Conservation (phyloP, 805 yeast species). For the Metschnikowia similis region DNA sequence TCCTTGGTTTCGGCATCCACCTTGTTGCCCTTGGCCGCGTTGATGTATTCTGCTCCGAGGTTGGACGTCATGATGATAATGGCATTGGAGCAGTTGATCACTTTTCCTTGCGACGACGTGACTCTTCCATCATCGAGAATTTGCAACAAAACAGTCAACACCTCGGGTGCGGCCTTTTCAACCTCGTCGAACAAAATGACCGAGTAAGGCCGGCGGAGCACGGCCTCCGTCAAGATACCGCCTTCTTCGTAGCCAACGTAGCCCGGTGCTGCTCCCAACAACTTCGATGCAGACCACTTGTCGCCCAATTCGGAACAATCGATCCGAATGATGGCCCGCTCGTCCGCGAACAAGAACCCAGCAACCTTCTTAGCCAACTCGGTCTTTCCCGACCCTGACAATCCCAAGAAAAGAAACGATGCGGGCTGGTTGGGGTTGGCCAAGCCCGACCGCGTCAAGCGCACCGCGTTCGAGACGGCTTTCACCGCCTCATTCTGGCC, state of each 20-base stretch:
- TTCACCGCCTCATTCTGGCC: constrained; percentile 95
- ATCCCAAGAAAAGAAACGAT: constrained; percentile 88
- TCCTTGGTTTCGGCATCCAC: constrained; percentile 67
- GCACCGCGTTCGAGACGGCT: constrained; percentile 92
- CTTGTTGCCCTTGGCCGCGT: constrained; percentile 58
- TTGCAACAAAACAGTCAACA: constrained; percentile 84
- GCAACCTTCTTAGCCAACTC: constrained; percentile 96
- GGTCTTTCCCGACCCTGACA: constrained; percentile 97
- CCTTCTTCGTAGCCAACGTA: constrained; percentile 95
- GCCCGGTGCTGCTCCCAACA: constrained; percentile 97
- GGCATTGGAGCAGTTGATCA: constrained; percentile 87
- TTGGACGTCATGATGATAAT: constrained; percentile 96
- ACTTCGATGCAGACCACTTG: constrained; percentile 91
- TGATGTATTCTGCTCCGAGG: constrained; percentile 89
- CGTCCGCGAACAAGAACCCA: constrained; percentile 92
- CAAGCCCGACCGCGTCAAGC: constrained; percentile 89
- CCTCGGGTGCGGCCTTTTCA: constrained; percentile 98
- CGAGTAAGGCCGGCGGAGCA: constrained; percentile 88
- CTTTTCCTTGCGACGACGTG: constrained; percentile 90
- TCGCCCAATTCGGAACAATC: constrained; percentile 96
- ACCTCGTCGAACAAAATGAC: constrained; percentile 97
- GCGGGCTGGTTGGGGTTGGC: constrained; percentile 97
- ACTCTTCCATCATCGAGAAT: constrained; percentile 95
- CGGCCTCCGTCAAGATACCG: constrained; percentile 90
- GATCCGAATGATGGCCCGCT: constrained; percentile 93